Conservation (phyloP, 768 basidiomycete genomes). For the Hygrophoropsis aurantiaca region DNA sequence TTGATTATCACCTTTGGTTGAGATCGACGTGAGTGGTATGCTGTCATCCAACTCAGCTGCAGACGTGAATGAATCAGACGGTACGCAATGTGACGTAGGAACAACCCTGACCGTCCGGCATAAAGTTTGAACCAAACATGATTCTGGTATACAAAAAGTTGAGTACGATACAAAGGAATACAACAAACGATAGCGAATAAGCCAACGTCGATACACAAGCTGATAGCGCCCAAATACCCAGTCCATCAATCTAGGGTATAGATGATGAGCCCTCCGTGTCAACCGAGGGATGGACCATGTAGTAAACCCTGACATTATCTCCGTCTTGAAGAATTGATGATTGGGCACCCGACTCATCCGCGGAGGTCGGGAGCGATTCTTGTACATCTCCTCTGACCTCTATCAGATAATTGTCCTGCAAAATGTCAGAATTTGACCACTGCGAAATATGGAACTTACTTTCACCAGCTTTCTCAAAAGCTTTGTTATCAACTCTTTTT, state of each 20-base stretch:
- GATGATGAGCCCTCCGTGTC: constrained; percentile 61
- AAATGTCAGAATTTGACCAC: constrained; percentile 4
- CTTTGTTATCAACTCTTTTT: constrained; percentile 88
- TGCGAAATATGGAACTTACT: constrained; percentile 45
- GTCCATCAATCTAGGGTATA: constrained; percentile 8
- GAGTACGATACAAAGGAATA: background rate
- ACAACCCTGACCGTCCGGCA: no score
- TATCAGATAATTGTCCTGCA: constrained; percentile 80
- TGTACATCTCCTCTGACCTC: constrained; percentile 83
- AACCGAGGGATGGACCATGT: constrained; percentile 89
- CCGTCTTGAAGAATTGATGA: constrained; percentile 49
- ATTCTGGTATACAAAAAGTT: no score
- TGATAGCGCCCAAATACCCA: background rate
- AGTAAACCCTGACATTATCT: constrained; percentile 70
- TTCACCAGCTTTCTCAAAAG: constrained; percentile 88
- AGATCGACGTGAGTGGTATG: no score
- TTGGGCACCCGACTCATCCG: constrained; percentile 57
- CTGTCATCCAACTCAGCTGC: no score
- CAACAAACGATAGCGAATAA: background rate
- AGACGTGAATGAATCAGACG: no score
- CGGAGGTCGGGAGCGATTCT: constrained; percentile 67
- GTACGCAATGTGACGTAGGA: no score
- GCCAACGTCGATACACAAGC: constrained; percentile 12
- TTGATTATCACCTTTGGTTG: no score
- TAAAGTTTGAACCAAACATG: no score